Evolutionary conservation across 495 filamentous ascomycete species (phyloP).

Genomic region (Penicillium crystallinum): DNA sequence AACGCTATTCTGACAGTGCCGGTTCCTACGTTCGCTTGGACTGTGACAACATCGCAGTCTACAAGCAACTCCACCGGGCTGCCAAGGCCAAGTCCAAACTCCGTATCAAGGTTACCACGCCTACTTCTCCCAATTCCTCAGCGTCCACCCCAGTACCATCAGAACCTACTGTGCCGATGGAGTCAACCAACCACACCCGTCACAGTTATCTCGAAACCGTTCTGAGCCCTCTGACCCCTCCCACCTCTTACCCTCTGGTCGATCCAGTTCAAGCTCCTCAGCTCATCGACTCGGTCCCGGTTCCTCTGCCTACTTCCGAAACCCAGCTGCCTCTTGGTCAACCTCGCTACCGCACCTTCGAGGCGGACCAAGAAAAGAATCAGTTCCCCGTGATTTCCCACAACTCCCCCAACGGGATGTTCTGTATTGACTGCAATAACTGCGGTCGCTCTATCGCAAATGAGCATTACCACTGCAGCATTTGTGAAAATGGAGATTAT

Average conservation of each 20-base stretch:
- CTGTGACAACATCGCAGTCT: constrained; percentile 69
- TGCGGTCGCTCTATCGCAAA: constrained; percentile 73
- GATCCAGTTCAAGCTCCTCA: background rate
- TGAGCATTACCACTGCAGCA: constrained; percentile 89
- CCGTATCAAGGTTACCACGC: constrained; percentile 62
- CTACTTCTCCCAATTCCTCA: constrained; percentile 20
- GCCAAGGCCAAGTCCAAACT: constrained; percentile 99
- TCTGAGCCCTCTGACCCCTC: constrained; percentile 24
- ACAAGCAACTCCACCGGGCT: constrained; percentile 95
- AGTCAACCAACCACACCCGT: constrained; percentile 18
- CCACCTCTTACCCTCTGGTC: background rate
- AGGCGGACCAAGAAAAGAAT: constrained; percentile 24
- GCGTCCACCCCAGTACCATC: constrained; percentile 1
- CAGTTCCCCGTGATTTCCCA: constrained; percentile 30
- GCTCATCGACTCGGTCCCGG: background rate
- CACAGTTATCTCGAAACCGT: constrained; percentile 44
- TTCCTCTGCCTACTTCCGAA: background rate
- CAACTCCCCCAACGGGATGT: constrained; percentile 30
- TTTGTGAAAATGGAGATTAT: constrained; percentile 89
- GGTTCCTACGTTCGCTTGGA: constrained; percentile 75
- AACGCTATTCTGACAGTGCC: constrained; percentile 95
- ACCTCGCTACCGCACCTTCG: constrained; percentile 29
- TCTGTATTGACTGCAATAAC: constrained; percentile 86
- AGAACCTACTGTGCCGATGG: constrained; percentile 7
- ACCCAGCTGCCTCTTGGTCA: constrained; percentile 4